Conservation (phyloP, 2,329 filamentous ascomycete species). For the Diplodia mutila region DNA sequence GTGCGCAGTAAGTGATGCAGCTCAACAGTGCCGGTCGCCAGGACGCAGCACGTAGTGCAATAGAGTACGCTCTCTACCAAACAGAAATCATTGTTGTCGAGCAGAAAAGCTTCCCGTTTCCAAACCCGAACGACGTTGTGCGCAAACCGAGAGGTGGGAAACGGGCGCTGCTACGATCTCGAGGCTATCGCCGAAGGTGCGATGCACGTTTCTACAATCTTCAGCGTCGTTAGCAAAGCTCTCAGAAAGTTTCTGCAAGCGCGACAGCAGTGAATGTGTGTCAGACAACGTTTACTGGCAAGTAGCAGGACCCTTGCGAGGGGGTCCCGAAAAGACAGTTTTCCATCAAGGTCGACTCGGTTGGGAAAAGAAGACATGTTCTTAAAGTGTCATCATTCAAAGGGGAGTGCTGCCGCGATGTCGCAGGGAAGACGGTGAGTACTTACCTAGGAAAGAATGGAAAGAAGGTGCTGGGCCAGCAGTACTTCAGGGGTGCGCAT, state of each 20-base stretch:
- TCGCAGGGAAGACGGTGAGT: background rate
- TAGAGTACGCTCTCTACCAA: background rate
- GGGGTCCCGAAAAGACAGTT: slow-evolving; percentile 64
- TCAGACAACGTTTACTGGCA: slow-evolving; percentile 83
- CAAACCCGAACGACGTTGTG: background rate
- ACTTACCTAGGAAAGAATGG: background rate
- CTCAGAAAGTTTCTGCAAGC: background rate
- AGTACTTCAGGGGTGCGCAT: slow-evolving; percentile 1
- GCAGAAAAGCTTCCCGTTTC: background rate
- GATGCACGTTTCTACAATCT: background rate
- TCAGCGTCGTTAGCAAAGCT: slow-evolving; percentile 4
- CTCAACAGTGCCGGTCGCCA: background rate
- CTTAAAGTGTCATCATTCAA: slow-evolving; percentile 67
- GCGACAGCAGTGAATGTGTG: slow-evolving; percentile 28
- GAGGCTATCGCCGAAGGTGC: background rate
- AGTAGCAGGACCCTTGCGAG: slow-evolving; percentile 71
- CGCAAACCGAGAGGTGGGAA: background rate
- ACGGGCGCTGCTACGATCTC: background rate
- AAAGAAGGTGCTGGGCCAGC: background rate
- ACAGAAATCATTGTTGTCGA: background rate
- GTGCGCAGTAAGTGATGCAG: background rate
- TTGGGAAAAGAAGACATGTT: slow-evolving; percentile 77
- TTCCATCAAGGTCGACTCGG: slow-evolving; percentile 81
- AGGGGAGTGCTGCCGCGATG: slow-evolving; percentile 21
- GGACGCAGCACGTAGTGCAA: background rate